Conservation (phyloP, 2,329 filamentous ascomycete genomes). For the Bertia moriformis region DNA sequence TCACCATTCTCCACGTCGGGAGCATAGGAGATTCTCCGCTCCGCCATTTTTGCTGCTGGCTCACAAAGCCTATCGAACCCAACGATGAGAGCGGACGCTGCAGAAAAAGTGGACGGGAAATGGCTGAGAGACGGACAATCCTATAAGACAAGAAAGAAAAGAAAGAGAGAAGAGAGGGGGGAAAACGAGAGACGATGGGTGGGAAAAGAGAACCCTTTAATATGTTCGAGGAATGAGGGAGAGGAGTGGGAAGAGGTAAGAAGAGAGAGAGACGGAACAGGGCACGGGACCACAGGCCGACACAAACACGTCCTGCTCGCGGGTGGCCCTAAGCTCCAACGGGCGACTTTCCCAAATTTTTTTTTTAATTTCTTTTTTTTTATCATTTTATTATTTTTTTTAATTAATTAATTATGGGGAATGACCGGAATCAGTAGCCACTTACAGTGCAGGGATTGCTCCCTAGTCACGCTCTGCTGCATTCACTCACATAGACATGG, state of each 20-base stretch:
- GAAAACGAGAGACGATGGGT: slow-evolving; percentile 1
- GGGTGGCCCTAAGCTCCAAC: background rate
- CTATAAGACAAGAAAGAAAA: background rate
- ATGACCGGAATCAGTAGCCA: too few relatives aligned
- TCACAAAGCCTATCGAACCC: slow-evolving; percentile 1
- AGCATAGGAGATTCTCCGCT: slow-evolving; percentile 2
- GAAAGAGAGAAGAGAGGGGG: background rate
- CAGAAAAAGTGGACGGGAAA: background rate
- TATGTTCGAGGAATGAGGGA: background rate
- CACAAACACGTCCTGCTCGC: background rate
- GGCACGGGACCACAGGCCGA: too few relatives aligned
- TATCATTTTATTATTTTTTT: background rate
- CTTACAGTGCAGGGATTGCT: too few relatives aligned
- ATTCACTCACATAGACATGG: too few relatives aligned
- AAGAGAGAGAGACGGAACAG: too few relatives aligned
- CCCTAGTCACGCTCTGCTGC: too few relatives aligned
- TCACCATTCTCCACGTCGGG: slow-evolving; percentile 1
- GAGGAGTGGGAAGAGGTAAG: too few relatives aligned
- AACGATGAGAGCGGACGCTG: slow-evolving; percentile 1
- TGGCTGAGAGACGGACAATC: background rate
- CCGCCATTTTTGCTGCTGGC: slow-evolving; percentile 1
- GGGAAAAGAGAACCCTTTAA: background rate
- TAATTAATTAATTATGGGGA: background rate
- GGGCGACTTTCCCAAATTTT: background rate
- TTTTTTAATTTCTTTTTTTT: background rate